Conservation (phyloP, 495 filamentous ascomycete species). For the Trypethelium eluteriae region DNA sequence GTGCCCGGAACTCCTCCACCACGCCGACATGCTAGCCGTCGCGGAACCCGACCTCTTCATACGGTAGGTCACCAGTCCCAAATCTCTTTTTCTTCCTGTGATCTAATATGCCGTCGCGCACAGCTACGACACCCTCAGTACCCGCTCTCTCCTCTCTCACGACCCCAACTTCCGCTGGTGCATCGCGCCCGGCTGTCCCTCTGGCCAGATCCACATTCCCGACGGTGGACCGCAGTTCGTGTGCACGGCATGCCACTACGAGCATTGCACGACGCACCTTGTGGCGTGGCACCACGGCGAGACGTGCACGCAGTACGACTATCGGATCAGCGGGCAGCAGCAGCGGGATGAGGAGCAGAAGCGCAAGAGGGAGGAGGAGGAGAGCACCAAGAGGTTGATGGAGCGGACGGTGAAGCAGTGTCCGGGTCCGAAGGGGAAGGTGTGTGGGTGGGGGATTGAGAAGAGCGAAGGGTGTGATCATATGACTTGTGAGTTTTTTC, state of each 20-base stretch:
- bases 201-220: conserved; percentile 35
- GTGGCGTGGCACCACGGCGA: conserved; percentile 36
- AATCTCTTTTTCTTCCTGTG: not conserved
- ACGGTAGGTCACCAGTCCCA: not conserved
- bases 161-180: conserved; percentile 39
- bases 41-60: conserved; percentile 19
- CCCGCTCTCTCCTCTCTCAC: conserved; percentile 24
- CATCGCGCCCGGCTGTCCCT: conserved; percentile 29
- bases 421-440: conserved; percentile 25
- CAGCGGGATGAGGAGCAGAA: conserved; percentile 25
- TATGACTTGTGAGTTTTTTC: conserved; percentile 28
- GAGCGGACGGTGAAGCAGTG: conserved; percentile 27
- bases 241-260: conserved; percentile 35
- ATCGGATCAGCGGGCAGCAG: conserved; percentile 25
- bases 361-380: conserved; percentile 19
- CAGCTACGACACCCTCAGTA: conserved; percentile 27
- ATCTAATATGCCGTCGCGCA: not conserved
- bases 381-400: conserved; percentile 14
- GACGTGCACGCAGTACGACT: conserved; percentile 37
- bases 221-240: conserved; percentile 12
- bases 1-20: conserved; percentile 19
- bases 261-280: conserved; percentile 36
- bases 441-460: conserved; percentile 32
- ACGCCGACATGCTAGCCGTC: conserved; percentile 21
- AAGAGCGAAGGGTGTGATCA: conserved; percentile 33